Evolutionary conservation across 139 green algal species (phyloP), one percentile per base, ranked within the genome.

Genomic region (Desmodesmus armatus): DNA sequence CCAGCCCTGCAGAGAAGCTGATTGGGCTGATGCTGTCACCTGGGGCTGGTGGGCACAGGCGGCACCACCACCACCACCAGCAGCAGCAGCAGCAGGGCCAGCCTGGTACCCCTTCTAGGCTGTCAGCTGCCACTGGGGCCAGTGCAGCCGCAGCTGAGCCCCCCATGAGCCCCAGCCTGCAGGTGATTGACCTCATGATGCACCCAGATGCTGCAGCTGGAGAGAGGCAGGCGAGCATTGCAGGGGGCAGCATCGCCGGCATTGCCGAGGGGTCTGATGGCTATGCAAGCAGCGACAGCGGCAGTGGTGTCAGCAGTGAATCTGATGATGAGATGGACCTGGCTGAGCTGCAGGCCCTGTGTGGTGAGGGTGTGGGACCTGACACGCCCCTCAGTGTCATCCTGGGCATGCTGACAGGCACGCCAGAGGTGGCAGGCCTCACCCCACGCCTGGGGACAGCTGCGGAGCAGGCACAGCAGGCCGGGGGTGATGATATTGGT

Each of bases 281-380:
- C 74, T 5, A 63, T 58, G 44, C 21, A 0, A 41, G 27, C 27
- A n/a, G 35, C 27, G 29, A 25, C 40, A 83, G 77, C 78, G 44
- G 47, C 49, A 55, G 55, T 39, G 77, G 39, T 17, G 25, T 23
- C 70, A 78, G 70, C 70, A 60, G 3, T 11, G 37, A 84, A 41
- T 76, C 62, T 70, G 78, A 63, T n/a, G 78, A 84, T 55, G 79
- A 85, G 79, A 85, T 85, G n/a, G 79, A 77, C 23, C 43, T 85
- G 43, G 41, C 44, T 47, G 79, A 85, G 62, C 79, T 85, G 62
- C 62, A 78, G 79, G 29, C 62, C 29, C 63, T 85, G 23, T 75
- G 69, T 43, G 63, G 43, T 33, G 65, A 2, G 21, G 62, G 40
- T 31, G 78, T 62, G 25, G 78, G 9, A 19, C 43, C 40, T 6